Conservation (phyloP, 2,329 filamentous ascomycete genomes). For the Elsinoe batatas region DNA sequence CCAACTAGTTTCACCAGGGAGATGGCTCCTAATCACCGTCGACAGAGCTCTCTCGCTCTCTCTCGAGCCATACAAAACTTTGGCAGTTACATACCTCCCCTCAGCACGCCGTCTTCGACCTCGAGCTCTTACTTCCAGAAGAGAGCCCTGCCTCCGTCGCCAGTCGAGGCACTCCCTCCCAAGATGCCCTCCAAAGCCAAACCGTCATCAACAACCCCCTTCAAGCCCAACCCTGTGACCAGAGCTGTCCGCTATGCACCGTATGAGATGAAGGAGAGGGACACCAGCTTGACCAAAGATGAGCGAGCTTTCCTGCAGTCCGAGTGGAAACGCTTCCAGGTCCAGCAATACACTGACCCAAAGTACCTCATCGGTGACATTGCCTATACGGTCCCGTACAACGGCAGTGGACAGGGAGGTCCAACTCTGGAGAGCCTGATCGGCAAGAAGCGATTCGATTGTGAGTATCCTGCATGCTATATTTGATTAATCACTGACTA, state of each 20-base stretch:
- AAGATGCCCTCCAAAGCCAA: conserved; percentile 2
- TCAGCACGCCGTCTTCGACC: not conserved
- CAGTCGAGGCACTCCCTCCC: not conserved
- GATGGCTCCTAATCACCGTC: not conserved
- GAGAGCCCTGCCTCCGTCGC: conserved; percentile 3
- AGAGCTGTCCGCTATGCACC: not conserved
- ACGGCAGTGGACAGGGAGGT: conserved; percentile 4
- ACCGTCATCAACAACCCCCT: not conserved
- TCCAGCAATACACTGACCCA: conserved; percentile 5
- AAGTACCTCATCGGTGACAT: conserved; percentile 3
- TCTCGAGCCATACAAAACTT: conserved; percentile 2
- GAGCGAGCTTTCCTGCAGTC: not conserved
- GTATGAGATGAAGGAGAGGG: conserved; percentile 7
- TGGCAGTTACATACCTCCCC: conserved; percentile 2
- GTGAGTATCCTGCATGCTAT: conserved; percentile 39
- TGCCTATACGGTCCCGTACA: conserved; percentile 10
- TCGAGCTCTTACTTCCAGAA: conserved; percentile 10
- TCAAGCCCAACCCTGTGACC: not conserved
- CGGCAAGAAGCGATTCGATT: conserved; percentile 77
- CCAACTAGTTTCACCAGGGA: not conserved
- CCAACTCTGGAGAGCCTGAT: conserved; percentile 53
- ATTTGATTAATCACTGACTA: conserved; percentile 12
- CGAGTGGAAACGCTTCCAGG: not conserved
- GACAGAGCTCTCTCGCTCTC: not conserved
- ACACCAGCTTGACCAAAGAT: not conserved